These are phyloP conservation scores for Acanthamoeba lenticulata DNA, from an alignment of 208 protist genomes.

Conservation along the genomic window DNA sequence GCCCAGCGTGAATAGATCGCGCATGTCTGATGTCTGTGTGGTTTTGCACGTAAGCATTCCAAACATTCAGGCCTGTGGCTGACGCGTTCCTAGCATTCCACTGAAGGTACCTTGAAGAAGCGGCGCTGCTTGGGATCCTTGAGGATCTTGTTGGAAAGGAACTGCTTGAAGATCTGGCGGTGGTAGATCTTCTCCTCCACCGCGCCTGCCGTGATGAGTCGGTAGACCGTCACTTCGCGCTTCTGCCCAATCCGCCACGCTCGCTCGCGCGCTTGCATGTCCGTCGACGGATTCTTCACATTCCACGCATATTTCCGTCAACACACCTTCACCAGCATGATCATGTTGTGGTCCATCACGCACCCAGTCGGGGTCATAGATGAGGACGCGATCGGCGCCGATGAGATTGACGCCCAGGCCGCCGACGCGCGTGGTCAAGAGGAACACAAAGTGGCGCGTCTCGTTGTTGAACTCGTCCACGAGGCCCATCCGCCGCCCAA, in stretches of 20 bases:
- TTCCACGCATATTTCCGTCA: not conserved
- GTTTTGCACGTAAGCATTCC: not conserved
- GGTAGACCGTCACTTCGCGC: constrained; percentile 95
- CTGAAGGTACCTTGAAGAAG: constrained; percentile 90
- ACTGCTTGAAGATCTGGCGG: constrained; percentile 96
- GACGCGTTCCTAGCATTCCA: not conserved
- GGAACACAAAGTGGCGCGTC: constrained; percentile 92
- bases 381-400: constrained; percentile 97
- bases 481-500: constrained; percentile 88
- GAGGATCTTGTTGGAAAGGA: constrained; percentile 95
- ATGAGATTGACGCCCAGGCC: constrained; percentile 98
- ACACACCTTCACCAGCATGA: not conserved
- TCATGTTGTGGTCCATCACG: not conserved
- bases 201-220: constrained; percentile 96
- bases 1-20: constrained; percentile 25
- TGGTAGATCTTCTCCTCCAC: constrained; percentile 99
- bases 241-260: constrained; percentile 98
- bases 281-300: constrained; percentile 86
- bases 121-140: constrained; percentile 94
- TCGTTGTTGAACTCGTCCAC: constrained; percentile 97
- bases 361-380: constrained; percentile 98
- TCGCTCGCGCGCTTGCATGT: constrained; percentile 90
- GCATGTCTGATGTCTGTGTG: not conserved
- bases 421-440: constrained; percentile 95
- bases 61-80: not conserved